These are phyloP conservation scores for Chlamydomonas asymmetrica DNA, from an alignment of 139 green algal genomes.

Conservation along the genomic window DNA sequence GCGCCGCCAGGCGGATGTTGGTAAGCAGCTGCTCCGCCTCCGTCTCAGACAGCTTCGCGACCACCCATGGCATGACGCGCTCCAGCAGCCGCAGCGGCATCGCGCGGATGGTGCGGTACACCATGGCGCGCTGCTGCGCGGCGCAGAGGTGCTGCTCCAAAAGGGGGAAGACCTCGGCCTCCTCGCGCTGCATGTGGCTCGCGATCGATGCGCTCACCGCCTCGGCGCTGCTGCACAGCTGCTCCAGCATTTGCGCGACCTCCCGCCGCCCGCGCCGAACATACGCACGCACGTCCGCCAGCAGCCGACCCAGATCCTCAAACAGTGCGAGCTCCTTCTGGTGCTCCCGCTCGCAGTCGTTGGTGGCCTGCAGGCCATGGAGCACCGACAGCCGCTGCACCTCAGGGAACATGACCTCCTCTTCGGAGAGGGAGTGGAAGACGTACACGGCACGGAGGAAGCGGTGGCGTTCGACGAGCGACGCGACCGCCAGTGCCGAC, in stretches of 20 bases:
- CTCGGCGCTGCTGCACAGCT: conserved; percentile 61
- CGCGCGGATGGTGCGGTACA: conserved; percentile 85
- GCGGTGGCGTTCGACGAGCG: conserved; percentile 75
- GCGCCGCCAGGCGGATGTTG: conserved; percentile 69
- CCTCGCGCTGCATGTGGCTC: conserved; percentile 68
- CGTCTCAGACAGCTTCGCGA: no score
- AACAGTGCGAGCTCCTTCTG: conserved; percentile 61
- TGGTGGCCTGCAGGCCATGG: not conserved
- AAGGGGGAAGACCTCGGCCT: conserved; percentile 82
- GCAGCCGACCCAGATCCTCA: conserved; percentile 77
- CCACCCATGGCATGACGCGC: conserved; percentile 90
- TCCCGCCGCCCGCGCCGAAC: conserved; percentile 62
- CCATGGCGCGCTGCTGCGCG: conserved; percentile 82
- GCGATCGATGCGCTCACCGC: conserved; percentile 49
- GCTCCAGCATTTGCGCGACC: conserved; percentile 59
- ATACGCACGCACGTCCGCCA: conserved; percentile 76
- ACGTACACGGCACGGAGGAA: conserved; percentile 89
- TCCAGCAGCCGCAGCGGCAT: conserved; percentile 96
- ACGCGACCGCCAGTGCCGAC: conserved; percentile 45
- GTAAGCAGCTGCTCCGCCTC: conserved; percentile 53
- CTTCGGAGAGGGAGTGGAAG: conserved; percentile 88
- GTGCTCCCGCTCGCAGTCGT: conserved; percentile 72
- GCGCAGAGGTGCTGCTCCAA: conserved; percentile 65
- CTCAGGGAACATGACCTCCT: conserved; percentile 89
- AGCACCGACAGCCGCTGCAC: conserved; percentile 44